Percentiles rank a stretch among this genome's conserved stretches.
These are phyloP conservation scores for Macrophomina phaseolina DNA, from an alignment of 2,329 filamentous ascomycete species.

Conservation along the genomic window DNA sequence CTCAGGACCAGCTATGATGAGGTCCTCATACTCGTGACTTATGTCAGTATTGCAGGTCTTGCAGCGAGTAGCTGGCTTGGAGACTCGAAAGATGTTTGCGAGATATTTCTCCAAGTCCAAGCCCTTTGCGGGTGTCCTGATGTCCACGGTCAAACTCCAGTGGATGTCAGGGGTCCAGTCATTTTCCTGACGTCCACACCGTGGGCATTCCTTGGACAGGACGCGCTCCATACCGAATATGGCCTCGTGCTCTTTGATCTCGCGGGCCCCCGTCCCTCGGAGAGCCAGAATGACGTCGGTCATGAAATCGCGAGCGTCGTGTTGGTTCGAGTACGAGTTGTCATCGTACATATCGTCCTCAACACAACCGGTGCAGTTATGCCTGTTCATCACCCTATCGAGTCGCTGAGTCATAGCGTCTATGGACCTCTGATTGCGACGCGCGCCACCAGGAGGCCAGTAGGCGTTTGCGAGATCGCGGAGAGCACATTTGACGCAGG, in stretches of 20 bases:
- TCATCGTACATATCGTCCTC: too few relatives aligned
- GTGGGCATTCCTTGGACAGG: constrained; percentile 15
- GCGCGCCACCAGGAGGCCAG: not conserved
- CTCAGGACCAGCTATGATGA: constrained; percentile 29
- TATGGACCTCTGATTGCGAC: not conserved
- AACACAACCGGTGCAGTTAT: not conserved
- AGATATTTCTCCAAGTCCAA: constrained; percentile 28
- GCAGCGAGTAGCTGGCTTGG: constrained; percentile 28
- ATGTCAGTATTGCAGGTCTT: constrained; percentile 27
- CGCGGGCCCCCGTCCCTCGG: too few relatives aligned
- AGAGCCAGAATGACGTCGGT: not conserved
- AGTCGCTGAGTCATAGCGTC: not conserved
- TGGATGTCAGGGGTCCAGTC: not conserved
- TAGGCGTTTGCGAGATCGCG: constrained; percentile 8
- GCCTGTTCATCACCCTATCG: not conserved
- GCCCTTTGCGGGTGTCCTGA: not conserved
- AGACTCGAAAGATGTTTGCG: constrained; percentile 27
- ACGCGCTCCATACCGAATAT: constrained; percentile 27
- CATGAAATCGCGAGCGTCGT: constrained; percentile 14
- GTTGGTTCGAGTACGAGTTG: not conserved
- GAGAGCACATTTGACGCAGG: constrained; percentile 22
- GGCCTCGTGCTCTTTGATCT: not conserved
- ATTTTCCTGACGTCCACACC: not conserved
- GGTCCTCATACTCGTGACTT: constrained; percentile 10
- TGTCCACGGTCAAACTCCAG: not conserved